A percentile compares a stretch with the other conserved stretches of the same genome.
These are phyloP conservation scores for Kodamaea hsintzibuensis DNA, from an alignment of 805 yeast genomes.

Conservation along the genomic window DNA sequence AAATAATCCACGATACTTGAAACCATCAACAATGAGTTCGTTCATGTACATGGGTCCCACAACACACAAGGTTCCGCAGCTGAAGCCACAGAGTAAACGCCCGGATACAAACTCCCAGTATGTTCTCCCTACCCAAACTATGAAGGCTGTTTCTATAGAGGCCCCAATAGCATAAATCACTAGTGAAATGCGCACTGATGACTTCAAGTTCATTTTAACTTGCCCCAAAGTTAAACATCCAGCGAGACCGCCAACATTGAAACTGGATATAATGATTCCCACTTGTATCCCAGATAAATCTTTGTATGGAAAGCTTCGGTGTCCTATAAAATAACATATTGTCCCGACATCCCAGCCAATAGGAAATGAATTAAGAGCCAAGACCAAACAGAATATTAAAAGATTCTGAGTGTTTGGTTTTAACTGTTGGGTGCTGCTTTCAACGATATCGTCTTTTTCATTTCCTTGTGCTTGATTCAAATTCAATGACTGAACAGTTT, in stretches of 20 bases:
- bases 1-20: slow-evolving; percentile 15
- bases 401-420: background rate
- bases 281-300: slow-evolving; percentile 12
- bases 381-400: slow-evolving; percentile 6
- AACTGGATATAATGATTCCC: slow-evolving; percentile 24
- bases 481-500: no score
- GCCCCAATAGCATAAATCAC: slow-evolving; percentile 21
- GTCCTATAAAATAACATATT: slow-evolving; percentile 17
- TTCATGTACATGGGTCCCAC: slow-evolving; percentile 25
- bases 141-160: slow-evolving; percentile 14
- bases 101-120: slow-evolving; percentile 18
- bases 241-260: slow-evolving; percentile 25
- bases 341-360: slow-evolving; percentile 31
- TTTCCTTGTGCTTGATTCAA: background rate
- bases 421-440: background rate
- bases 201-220: slow-evolving; percentile 15
- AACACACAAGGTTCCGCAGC: slow-evolving; percentile 26
- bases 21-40: slow-evolving; percentile 17
- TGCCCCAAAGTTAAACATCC: slow-evolving; percentile 19
- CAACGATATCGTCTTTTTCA: background rate
- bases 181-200: slow-evolving; percentile 12
- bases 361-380: slow-evolving; percentile 22
- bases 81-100: slow-evolving; percentile 22
- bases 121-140: background rate
- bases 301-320: slow-evolving; percentile 13